A percentile compares a stretch with the other conserved stretches of the same genome.
phyloP scores from a whole-genome alignment of 768 basidiomycete genomes.

The Suillus discolor region DNA sequence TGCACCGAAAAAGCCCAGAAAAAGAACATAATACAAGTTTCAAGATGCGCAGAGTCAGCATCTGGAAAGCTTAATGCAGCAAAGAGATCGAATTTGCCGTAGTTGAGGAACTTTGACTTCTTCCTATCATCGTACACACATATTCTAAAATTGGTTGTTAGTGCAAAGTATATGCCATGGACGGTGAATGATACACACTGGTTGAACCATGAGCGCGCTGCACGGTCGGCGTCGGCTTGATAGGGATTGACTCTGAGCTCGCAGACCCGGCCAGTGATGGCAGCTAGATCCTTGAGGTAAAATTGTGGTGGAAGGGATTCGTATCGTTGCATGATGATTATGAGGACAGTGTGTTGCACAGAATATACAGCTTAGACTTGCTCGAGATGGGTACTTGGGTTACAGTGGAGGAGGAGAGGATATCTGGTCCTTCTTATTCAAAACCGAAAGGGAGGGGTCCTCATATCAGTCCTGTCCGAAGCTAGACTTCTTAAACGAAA shows the following conservation, averaged over 20 bases:
- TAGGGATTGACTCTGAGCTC: conserved; percentile 36
- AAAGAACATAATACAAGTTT: conserved; percentile 40
- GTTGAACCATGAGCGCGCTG: conserved; percentile 37
- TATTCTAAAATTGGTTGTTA: conserved; percentile 21
- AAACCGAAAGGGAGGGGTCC: conserved; percentile 20
- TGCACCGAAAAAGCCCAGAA: conserved; percentile 41
- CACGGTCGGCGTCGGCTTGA: conserved; percentile 36
- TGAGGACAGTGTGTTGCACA: conserved; percentile 12
- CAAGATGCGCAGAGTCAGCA: conserved; percentile 36
- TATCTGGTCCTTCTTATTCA: conserved; percentile 31
- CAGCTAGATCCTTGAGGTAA: conserved; percentile 36
- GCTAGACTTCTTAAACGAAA: conserved; percentile 23
- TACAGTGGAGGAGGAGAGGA: conserved; percentile 14
- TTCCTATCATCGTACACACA: conserved; percentile 38
- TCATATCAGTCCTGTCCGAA: conserved; percentile 25
- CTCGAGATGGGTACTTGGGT: conserved; percentile 20
- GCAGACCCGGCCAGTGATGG: conserved; percentile 38
- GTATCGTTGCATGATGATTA: conserved; percentile 32
- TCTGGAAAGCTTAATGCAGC: conserved; percentile 42
- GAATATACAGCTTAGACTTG: conserved; percentile 28
- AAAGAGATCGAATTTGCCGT: conserved; percentile 41
- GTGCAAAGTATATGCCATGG: not conserved
- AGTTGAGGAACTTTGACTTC: conserved; percentile 37
- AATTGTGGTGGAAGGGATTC: conserved; percentile 36
- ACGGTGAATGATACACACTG: conserved; percentile 20